Percentiles rank a stretch among this genome's conserved stretches.
Conservation (phyloP, 2,329 filamentous ascomycete genomes). For the Trichoderma guizhouense region DNA sequence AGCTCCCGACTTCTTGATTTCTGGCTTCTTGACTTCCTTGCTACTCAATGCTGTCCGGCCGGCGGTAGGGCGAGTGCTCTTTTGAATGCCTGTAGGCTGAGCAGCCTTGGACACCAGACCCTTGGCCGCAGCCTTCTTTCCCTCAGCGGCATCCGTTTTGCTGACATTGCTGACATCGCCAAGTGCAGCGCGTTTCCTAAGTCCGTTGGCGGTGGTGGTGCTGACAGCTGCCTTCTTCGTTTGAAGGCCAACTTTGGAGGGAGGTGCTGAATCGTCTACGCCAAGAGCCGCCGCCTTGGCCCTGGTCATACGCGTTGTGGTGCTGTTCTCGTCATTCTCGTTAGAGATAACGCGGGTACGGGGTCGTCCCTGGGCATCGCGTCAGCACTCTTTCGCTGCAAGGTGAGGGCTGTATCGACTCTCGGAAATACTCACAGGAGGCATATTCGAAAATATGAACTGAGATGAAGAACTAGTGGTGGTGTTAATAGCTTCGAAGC, state of each 20-base stretch:
- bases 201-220: conserved; percentile 45
- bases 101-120: conserved; percentile 73
- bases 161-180: conserved; percentile 94
- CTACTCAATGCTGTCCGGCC: conserved; percentile 60
- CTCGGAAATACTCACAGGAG: conserved; percentile 31
- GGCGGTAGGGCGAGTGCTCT: conserved; percentile 55
- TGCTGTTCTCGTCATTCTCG: conserved; percentile 90
- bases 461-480: conserved; percentile 3
- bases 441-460: conserved; percentile 30
- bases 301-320: conserved; percentile 81
- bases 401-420: background rate
- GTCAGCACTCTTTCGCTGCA: background rate
- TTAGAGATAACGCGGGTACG: conserved; percentile 76
- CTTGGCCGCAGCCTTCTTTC: conserved; percentile 71
- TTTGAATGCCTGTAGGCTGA: conserved; percentile 79
- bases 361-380: conserved; percentile 18
- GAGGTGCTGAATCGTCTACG: conserved; percentile 58
- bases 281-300: conserved; percentile 80
- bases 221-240: conserved; percentile 63
- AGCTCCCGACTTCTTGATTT: conserved; percentile 69
- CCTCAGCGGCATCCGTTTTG: conserved; percentile 68
- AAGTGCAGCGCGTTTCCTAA: conserved; percentile 76
- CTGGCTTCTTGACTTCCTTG: conserved; percentile 65
- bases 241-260: conserved; percentile 62
- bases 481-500: conserved; percentile 5